Conservation (phyloP, 345 rosid species). For the Anastatica hierochuntica region DNA sequence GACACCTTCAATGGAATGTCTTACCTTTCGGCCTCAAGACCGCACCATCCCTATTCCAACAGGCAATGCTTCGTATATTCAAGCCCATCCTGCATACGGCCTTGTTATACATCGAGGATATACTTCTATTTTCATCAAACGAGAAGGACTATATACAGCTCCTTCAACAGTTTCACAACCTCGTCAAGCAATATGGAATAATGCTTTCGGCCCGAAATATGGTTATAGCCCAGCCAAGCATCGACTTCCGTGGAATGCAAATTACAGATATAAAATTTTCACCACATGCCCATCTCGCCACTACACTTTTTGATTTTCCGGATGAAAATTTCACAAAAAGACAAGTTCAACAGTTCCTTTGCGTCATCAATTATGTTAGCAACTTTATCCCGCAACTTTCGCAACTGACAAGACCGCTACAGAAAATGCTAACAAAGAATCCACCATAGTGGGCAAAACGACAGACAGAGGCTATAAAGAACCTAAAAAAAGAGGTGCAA, state of each 20-base stretch:
- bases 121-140: neutral
- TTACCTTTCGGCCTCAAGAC: neutral
- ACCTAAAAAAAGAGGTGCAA: too few species aligned
- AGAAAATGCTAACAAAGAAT: too few species aligned
- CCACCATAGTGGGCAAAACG: too few species aligned
- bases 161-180: neutral
- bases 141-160: rapidly evolving
- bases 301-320: rapidly evolving
- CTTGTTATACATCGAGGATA: neutral
- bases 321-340: neutral
- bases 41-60: neutral
- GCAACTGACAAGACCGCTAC: too few species aligned
- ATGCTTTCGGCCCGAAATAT: neutral
- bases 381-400: too few species aligned
- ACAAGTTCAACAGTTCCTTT: neutral
- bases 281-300: neutral
- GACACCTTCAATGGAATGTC: neutral
- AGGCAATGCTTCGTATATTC: neutral
- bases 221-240: neutral
- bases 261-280: neutral
- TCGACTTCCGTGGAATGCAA: neutral
- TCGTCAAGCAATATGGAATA: rapidly evolving
- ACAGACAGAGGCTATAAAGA: too few species aligned
- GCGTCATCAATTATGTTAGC: too few species aligned
- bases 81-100: neutral